Conservation (phyloP, 1,139 yeast species). For the Diutina pseudorugosa region DNA sequence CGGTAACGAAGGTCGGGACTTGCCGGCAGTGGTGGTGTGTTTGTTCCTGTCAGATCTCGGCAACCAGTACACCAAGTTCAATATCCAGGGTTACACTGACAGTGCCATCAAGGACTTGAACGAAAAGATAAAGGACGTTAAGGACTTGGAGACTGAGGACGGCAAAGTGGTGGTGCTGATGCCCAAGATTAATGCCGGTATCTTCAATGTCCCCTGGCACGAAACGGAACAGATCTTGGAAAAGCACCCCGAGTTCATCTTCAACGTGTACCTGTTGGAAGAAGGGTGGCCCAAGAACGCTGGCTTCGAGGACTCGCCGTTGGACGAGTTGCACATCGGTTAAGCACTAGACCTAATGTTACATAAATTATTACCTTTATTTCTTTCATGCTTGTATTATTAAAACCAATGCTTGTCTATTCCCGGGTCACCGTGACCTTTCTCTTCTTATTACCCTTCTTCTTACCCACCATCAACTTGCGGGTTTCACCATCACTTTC, state of each 20-base stretch:
- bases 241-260: conserved; percentile 12
- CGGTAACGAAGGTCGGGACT: conserved; percentile 15
- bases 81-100: conserved; percentile 37
- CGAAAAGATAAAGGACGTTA: background rate
- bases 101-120: conserved; percentile 34
- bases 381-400: background rate
- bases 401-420: conserved; percentile 6
- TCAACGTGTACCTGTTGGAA: conserved; percentile 29
- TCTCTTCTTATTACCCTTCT: conserved; percentile 10
- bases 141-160: conserved; percentile 5
- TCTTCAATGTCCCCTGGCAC: conserved; percentile 72
- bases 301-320: background rate
- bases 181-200: conserved; percentile 76
- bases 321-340: background rate
- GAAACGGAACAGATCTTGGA: conserved; percentile 42
- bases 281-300: background rate
- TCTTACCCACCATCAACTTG: conserved; percentile 27
- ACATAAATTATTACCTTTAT: too few species aligned
- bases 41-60: conserved; percentile 51
- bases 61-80: conserved; percentile 12
- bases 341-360: background rate
- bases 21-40: conserved; percentile 38
- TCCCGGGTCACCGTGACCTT: conserved; percentile 46
- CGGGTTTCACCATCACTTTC: conserved; percentile 50
- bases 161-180: conserved; percentile 29